phyloP scores from a whole-genome alignment of 2,329 filamentous ascomycete species.

The Dothiorella sarmentorum region DNA sequence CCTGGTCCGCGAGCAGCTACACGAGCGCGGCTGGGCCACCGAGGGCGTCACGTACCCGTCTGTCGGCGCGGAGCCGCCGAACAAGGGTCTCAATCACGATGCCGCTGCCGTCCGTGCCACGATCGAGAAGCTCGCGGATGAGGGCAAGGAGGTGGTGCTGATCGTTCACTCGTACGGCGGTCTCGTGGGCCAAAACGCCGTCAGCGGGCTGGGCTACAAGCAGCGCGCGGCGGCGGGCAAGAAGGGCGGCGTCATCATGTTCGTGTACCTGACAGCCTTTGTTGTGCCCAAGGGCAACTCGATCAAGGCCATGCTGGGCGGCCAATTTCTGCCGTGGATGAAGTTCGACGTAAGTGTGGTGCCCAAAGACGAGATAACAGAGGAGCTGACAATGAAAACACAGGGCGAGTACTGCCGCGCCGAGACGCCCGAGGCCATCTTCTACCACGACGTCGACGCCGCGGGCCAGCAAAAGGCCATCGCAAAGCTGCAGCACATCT shows the following conservation, averaged over 20 bases:
- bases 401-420: slow-evolving; percentile 13
- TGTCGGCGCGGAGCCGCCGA: slow-evolving; percentile 26
- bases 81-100: slow-evolving; percentile 33
- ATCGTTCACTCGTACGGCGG: slow-evolving; percentile 39
- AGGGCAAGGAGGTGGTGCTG: slow-evolving; percentile 34
- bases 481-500: slow-evolving; percentile 1
- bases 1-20: slow-evolving; percentile 27
- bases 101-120: slow-evolving; percentile 32
- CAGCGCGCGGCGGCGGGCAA: slow-evolving; percentile 34
- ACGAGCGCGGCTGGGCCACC: slow-evolving; percentile 31
- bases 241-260: slow-evolving; percentile 37
- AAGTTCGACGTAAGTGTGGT: slow-evolving; percentile 25
- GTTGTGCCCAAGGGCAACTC: slow-evolving; percentile 34
- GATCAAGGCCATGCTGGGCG: slow-evolving; percentile 30
- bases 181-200: slow-evolving; percentile 14
- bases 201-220: slow-evolving; percentile 34
- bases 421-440: slow-evolving; percentile 9
- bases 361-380: not conserved
- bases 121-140: slow-evolving; percentile 33
- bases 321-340: slow-evolving; percentile 28
- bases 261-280: slow-evolving; percentile 38
- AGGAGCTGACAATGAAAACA: not conserved
- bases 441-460: slow-evolving; percentile 19
- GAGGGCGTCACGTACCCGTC: slow-evolving; percentile 30
- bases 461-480: not conserved